phyloP scores from a whole-genome alignment of 306 rosid species.

The Biancaea sappan region DNA sequence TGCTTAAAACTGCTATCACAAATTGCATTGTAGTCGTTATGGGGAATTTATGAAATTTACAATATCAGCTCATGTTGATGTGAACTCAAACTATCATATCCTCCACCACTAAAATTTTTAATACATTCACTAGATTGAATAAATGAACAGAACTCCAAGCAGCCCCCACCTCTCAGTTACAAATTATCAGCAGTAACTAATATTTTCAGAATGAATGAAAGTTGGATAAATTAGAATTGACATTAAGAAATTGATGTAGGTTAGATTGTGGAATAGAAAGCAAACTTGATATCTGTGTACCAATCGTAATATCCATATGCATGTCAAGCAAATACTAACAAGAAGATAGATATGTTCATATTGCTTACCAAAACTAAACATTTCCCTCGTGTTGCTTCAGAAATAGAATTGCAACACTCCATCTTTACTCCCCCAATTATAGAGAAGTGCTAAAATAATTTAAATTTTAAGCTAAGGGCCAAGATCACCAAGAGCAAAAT shows the following conservation, averaged over 20 bases:
- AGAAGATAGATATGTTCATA: too few species aligned
- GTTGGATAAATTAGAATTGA: too few species aligned
- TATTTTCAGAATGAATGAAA: too few species aligned
- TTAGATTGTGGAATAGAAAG: too few species aligned
- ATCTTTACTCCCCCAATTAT: background rate
- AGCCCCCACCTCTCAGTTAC: too few species aligned
- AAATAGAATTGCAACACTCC: conserved; percentile 2
- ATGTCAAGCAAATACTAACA: too few species aligned
- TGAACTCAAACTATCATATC: background rate
- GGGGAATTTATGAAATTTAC: background rate
- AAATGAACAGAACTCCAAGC: background rate
- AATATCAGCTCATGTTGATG: background rate
- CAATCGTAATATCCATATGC: too few species aligned
- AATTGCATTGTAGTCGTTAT: background rate
- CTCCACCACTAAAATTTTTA: background rate
- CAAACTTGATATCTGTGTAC: background rate
- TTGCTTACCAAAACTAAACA: background rate
- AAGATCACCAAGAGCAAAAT: conserved; percentile 10
- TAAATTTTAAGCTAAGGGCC: background rate
- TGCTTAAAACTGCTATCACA: background rate
- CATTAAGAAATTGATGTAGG: too few species aligned
- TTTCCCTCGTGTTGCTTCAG: conserved; percentile 12
- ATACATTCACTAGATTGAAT: background rate
- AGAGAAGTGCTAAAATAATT: background rate
- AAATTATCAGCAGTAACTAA: too few species aligned